A percentile compares a stretch with the other conserved stretches of the same genome.
Evolutionary conservation across 441 rosid genomes (phyloP).

Genomic region (Pelargonium myrrhifolium): DNA sequence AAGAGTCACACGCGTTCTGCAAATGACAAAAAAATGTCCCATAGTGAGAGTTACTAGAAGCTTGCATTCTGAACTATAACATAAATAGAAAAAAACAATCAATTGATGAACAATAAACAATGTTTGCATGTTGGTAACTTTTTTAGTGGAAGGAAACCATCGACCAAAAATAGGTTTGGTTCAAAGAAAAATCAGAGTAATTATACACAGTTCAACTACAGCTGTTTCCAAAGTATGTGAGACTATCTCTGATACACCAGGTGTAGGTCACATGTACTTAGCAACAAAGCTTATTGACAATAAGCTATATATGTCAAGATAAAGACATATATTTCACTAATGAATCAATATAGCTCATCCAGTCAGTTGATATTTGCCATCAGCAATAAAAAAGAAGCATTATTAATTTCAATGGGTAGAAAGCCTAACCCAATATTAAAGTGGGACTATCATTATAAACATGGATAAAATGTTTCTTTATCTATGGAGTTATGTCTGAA

Average conservation of each 20-base stretch:
- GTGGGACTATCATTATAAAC: no score
- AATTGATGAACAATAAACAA: no score
- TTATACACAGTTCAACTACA: neutral
- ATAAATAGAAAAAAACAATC: no score
- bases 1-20: slow-evolving; percentile 82
- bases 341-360: neutral
- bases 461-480: neutral
- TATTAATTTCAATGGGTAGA: no score
- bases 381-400: neutral
- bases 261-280: neutral
- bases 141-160: neutral
- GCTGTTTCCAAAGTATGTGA: neutral
- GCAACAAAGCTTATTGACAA: neutral
- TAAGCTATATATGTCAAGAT: neutral
- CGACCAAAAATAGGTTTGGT: neutral
- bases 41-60: no score
- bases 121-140: no score
- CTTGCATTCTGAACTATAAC: no score
- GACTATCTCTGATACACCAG: neutral
- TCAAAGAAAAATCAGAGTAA: neutral
- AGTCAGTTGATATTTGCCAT: neutral
- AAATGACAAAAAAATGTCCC: slow-evolving; percentile 5
- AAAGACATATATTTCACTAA: neutral
- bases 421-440: no score
- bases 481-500: neutral